Evolutionary conservation across 140 eudicot species (phyloP).

Genomic region (Cichorium intybus): DNA sequence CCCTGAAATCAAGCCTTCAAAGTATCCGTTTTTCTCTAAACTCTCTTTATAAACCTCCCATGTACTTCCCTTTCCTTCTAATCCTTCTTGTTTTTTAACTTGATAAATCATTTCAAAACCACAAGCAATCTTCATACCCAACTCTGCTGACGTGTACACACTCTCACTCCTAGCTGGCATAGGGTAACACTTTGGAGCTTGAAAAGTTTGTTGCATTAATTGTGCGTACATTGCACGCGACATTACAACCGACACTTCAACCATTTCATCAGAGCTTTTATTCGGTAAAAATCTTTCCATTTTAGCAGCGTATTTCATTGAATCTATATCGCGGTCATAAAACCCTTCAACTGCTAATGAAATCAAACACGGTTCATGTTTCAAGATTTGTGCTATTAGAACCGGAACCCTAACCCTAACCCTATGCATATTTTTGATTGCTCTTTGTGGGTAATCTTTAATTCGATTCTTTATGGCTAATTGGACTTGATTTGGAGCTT

Average conservation of each 20-base stretch:
- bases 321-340: constrained; percentile 85
- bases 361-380: constrained; percentile 67
- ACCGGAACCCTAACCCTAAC: constrained; percentile 80
- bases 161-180: constrained; percentile 66
- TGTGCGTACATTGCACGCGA: constrained; percentile 95
- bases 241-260: constrained; percentile 58
- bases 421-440: constrained; percentile 52
- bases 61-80: constrained; percentile 77
- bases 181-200: constrained; percentile 82
- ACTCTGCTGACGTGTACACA: constrained; percentile 68
- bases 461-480: constrained; percentile 40
- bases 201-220: constrained; percentile 81
- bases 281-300: constrained; percentile 70
- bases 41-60: constrained; percentile 77
- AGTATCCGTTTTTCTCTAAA: constrained; percentile 71
- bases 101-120: constrained; percentile 98
- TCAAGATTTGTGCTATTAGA: constrained; percentile 62
- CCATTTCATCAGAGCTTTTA: constrained; percentile 67
- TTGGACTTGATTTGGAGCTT: constrained; percentile 46
- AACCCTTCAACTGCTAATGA: constrained; percentile 88
- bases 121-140: constrained; percentile 95
- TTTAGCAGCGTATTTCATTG: constrained; percentile 70
- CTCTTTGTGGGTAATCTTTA: constrained; percentile 50
- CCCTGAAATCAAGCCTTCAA: constrained; percentile 79
- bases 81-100: constrained; percentile 53